Percentiles rank a stretch among this genome's conserved stretches.
phyloP scores from a whole-genome alignment of 176 grass and related monocot genomes.

The Paspalum notatum region DNA sequence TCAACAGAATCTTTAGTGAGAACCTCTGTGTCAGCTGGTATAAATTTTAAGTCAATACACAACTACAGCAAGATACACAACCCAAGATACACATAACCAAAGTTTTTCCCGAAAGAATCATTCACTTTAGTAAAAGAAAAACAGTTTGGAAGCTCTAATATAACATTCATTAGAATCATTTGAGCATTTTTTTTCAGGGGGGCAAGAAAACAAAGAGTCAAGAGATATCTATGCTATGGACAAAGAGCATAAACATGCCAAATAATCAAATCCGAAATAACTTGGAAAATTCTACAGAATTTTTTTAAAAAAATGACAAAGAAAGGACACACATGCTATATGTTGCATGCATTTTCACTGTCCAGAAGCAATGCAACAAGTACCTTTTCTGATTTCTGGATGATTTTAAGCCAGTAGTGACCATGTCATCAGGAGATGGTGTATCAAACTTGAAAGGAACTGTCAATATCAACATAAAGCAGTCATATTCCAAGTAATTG shows the following conservation, averaged over 20 bases:
- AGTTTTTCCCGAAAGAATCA: neutral
- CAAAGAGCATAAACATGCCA: neutral
- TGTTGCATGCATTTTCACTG: neutral
- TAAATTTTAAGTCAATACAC: slow-evolving; percentile 33
- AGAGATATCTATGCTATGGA: slow-evolving; percentile 1
- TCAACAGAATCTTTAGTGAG: slow-evolving; percentile 38
- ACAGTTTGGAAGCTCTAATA: neutral
- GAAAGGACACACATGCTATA: neutral
- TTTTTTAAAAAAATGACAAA: neutral
- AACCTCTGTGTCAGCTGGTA: slow-evolving; percentile 47
- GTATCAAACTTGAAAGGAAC: slow-evolving; percentile 93
- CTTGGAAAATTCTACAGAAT: neutral
- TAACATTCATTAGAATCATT: neutral
- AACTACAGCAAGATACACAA: slow-evolving; percentile 11
- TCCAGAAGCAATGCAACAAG: neutral
- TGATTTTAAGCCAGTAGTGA: slow-evolving; percentile 67
- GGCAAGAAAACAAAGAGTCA: neutral
- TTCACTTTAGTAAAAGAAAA: neutral
- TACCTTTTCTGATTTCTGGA: slow-evolving; percentile 64
- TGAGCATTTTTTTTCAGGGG: neutral
- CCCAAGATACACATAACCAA: slow-evolving; percentile 6
- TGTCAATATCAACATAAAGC: slow-evolving; percentile 52
- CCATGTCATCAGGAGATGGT: slow-evolving; percentile 86
- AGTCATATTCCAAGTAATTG: slow-evolving; percentile 39
- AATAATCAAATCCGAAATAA: neutral